Base-by-base conservation (phyloP, 2,329 filamentous ascomycete genomes). In the Tolypocladium guangdongense region DNA sequence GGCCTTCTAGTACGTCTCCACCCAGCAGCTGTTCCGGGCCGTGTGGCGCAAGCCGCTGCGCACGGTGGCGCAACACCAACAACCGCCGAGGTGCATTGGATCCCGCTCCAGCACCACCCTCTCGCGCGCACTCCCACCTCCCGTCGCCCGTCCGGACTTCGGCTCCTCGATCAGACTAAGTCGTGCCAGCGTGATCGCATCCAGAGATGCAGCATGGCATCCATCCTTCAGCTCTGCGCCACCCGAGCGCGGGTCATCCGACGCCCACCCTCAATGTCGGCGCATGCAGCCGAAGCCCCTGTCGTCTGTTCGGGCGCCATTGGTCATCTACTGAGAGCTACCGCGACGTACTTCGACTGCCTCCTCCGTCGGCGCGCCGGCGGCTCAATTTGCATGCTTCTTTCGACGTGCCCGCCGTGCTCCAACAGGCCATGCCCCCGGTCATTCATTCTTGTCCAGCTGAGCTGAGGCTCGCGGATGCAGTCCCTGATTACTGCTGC, bases 201-300 rank as follows among this genome's bases (percentile, higher is more conserved):
- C 48, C 8, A 39, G 8, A 39, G 36, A 32, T 18, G 36, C 48
- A 20, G 48, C 35, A 18, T 22, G 10, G 22, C 35, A 39, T 32
- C 48, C 48, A 27, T 30, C 48, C 48, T 27, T 36, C 48, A 50
- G 48, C 48, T 50, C 27, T 36, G 48, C 48, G 48, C 48, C 48
- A 50, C 48, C 48, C 36, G 27, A 39, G 48, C 36, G 35, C 35
- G 3, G 32, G 48, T 39, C 35, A 30, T 50, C 36, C 48, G 35
- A 39, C 22, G 48, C 48, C 48, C 48, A 30, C 35, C 32, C 22
- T 38, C 36, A 38, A 50, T 20, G 48, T 50, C 35, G 30, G 35
- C 35, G 39, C 35, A 3, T 38, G 35, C 48, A 32, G 48, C 48
- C 48, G 48, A 50, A n/a, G 24, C 48, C 48, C 35, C 36, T 50